phyloP scores from a whole-genome alignment of 1,284 basidiomycete species.

The Vanrija pseudolonga region DNA sequence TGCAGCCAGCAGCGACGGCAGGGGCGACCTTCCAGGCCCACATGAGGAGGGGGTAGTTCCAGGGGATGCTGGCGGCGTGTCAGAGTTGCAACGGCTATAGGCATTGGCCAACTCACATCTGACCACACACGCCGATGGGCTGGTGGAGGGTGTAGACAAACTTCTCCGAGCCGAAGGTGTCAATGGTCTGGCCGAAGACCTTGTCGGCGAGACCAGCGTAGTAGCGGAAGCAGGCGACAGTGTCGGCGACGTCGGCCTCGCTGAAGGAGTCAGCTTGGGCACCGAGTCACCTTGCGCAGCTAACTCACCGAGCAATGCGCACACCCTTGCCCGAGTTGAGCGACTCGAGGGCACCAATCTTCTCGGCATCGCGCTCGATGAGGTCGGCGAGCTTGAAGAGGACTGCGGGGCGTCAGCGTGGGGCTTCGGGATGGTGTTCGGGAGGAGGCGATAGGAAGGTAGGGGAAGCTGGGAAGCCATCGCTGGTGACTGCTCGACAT shows the following conservation, averaged over 20 bases:
- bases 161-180: conserved; percentile 55
- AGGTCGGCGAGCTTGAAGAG: conserved; percentile 83
- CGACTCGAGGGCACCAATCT: conserved; percentile 70
- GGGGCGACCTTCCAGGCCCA: conserved; percentile 90
- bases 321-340: conserved; percentile 83
- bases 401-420: conserved; percentile 39
- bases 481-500: too few relatives aligned
- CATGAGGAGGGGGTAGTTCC: conserved; percentile 92
- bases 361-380: conserved; percentile 69
- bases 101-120: conserved; percentile 61
- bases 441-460: not conserved
- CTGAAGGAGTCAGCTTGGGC: conserved; percentile 52
- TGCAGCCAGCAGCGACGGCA: conserved; percentile 65
- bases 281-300: not conserved
- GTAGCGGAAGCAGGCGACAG: conserved; percentile 73
- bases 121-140: conserved; percentile 88
- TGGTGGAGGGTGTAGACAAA: conserved; percentile 84
- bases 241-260: conserved; percentile 80
- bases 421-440: too few relatives aligned
- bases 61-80: conserved; percentile 62
- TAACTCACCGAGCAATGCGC: conserved; percentile 62
- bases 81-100: not conserved
- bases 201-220: conserved; percentile 66
- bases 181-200: conserved; percentile 55
- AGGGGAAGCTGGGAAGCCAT: too few relatives aligned